Percentiles rank a stretch among this genome's conserved stretches.
These are phyloP conservation scores for Schizophyllum commune DNA, from an alignment of 1,284 basidiomycete species.

Conservation along the genomic window DNA sequence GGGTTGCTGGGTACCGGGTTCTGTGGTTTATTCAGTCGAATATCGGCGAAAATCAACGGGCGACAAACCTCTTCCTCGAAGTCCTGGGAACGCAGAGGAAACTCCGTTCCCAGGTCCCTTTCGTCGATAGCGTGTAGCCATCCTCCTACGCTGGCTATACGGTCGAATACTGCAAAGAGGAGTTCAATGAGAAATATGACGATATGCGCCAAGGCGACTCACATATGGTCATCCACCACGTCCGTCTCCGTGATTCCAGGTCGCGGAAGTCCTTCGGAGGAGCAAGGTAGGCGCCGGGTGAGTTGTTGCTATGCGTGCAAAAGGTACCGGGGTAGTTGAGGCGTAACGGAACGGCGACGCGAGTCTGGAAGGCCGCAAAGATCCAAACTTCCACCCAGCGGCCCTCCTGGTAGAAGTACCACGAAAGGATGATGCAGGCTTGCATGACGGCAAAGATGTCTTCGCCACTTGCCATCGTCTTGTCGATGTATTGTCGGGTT, in stretches of 20 bases:
- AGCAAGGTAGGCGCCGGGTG: slow-evolving; percentile 69
- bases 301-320: slow-evolving; percentile 54
- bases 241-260: slow-evolving; percentile 65
- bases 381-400: slow-evolving; percentile 89
- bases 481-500: slow-evolving; percentile 76
- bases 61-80: slow-evolving; percentile 63
- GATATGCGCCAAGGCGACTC: neutral
- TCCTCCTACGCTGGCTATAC: slow-evolving; percentile 66
- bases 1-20: slow-evolving; percentile 57
- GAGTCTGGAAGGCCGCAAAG: slow-evolving; percentile 77
- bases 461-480: slow-evolving; percentile 76
- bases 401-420: slow-evolving; percentile 84
- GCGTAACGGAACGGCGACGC: slow-evolving; percentile 75
- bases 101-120: slow-evolving; percentile 70
- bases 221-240: slow-evolving; percentile 79
- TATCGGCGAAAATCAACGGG: neutral
- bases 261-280: slow-evolving; percentile 69
- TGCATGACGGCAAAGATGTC: slow-evolving; percentile 81
- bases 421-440: slow-evolving; percentile 74
- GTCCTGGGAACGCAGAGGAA: slow-evolving; percentile 64
- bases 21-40: slow-evolving; percentile 24
- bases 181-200: neutral
- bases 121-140: slow-evolving; percentile 81
- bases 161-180: slow-evolving; percentile 50
- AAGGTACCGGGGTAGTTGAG: slow-evolving; percentile 78